Evolutionary conservation across 192 early-diverging fungal species (phyloP), one percentile per base, ranked within the genome.

Genomic region (Haplosporangium gracile): DNA sequence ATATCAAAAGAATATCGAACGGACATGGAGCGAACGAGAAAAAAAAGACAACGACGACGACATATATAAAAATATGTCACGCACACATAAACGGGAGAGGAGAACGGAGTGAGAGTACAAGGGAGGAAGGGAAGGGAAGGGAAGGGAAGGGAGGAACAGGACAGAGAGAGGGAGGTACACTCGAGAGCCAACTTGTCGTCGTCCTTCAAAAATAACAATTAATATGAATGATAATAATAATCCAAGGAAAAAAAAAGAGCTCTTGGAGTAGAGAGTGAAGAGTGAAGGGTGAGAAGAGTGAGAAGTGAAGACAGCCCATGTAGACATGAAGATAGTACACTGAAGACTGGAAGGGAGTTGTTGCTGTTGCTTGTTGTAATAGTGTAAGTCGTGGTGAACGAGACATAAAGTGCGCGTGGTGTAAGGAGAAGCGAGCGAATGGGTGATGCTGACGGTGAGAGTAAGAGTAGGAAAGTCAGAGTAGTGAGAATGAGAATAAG

Each of bases 201-300:
- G 34, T 34, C 18, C 4, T 26, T 53, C 49, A 57, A 75, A 49
- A 36, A 75, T 53, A 53, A 75, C 47, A 53, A 75, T 75, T 10
- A 20, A 74, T 9, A 26, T 42, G 72, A 22, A 38, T 20, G 49
- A 34, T 36, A n/a, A 51, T 49, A 74, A 34, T 74, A 51, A 47
- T 32, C 34, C 32, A 49, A 49, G 18, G 49, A 16, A 74, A 49
- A 53, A n/a, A 53, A 32, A 1, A 13, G 26, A 26, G 13, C 40
- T 51, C 18, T 51, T 51, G 49, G 49, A 51, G 49, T 51, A 16
- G 20, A 22, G 49, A 4, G 47, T 15, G 2, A 16, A 49, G 16
- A 49, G 47, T 15, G 47, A 49, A 16, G 47, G 9, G 43, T 45
- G 49, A 36, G 4, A 13, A 16, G 47, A 43, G 43, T 45, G 49